phyloP scores from a whole-genome alignment of 495 filamentous ascomycete species.

The Penicillium silybi region DNA sequence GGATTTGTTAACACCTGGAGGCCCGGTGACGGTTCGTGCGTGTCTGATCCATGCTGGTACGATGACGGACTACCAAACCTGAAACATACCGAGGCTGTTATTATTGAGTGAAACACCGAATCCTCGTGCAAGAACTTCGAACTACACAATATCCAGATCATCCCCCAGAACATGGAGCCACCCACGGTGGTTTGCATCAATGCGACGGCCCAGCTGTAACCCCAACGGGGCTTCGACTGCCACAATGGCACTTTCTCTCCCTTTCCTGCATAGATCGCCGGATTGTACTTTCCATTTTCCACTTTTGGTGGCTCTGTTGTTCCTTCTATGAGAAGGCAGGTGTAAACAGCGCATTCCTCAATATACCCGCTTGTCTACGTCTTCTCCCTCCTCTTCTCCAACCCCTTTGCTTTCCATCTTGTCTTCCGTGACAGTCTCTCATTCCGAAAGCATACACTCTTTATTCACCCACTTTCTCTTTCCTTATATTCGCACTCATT shows the following conservation, averaged over 20 bases:
- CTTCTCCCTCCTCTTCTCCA: slow-evolving; percentile 5
- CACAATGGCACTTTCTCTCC: slow-evolving; percentile 31
- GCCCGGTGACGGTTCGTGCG: slow-evolving; percentile 40
- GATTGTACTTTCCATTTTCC: not conserved
- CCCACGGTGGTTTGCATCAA: slow-evolving; percentile 33
- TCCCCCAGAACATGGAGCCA: slow-evolving; percentile 29
- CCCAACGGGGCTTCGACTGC: slow-evolving; percentile 33
- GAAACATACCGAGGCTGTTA: slow-evolving; percentile 34
- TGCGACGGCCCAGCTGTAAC: slow-evolving; percentile 31
- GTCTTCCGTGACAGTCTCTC: not conserved
- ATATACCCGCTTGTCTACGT: not conserved
- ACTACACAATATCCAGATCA: slow-evolving; percentile 26
- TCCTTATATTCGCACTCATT: not conserved
- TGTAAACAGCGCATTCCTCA: too few relatives aligned
- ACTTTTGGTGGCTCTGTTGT: not conserved
- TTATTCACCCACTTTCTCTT: slow-evolving; percentile 2
- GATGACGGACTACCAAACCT: slow-evolving; percentile 30
- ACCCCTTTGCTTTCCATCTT: slow-evolving; percentile 9
- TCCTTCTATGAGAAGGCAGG: not conserved
- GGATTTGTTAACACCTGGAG: slow-evolving; percentile 37
- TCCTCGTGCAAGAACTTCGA: slow-evolving; percentile 33
- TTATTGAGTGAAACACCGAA: slow-evolving; percentile 37
- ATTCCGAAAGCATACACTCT: slow-evolving; percentile 5
- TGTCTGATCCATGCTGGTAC: slow-evolving; percentile 41
- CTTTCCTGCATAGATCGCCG: not conserved